Evolutionary conservation across 805 yeast species (phyloP), one percentile per base, ranked within the genome.

Genomic region (Candida tibetensis): DNA sequence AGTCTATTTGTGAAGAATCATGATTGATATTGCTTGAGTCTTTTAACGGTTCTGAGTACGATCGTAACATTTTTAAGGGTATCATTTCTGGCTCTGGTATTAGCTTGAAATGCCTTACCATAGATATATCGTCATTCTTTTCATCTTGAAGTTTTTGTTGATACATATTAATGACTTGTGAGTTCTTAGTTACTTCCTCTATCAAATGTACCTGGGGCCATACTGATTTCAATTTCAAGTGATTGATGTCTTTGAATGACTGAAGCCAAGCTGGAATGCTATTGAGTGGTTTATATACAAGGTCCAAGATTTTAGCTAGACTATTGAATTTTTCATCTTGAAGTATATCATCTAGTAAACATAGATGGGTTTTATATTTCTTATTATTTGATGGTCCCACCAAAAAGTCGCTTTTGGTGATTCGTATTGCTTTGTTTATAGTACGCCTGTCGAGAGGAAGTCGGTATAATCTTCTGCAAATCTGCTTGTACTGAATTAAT

Each of bases 201-300:
- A 64, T 47, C 17, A 63, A 37, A 40, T 69, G 71, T 4, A 54
- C 58, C 33, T 52, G 61, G 4, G 73, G 73, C 67, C 67, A 67
- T 3, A 40, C 28, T 1, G 37, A 28, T 19, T 56, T 53, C 28
- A 66, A 42, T 5, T 51, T 37, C 17, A 45, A 31, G 35, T 59
- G 57, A 17, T 50, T 49, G 23, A 47, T 37, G 8, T 45, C 40
- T 3, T 37, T 31, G 42, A 66, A 58, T 6, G 46, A 46, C 2
- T 30, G 18, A 12, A 53, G 32, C 60, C 65, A 58, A 6, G 13
- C 21, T n/a, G 56, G 52, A 8, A 32, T 25, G 0, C 40, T 45
- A 13, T 29, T 40, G 1, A 34, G 29, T 15, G 37, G 28, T 35
- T 57, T 60, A 48, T 57, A 66, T 15, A 59, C 46, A 3, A 41